These are phyloP conservation scores for Datisca glomerata DNA, from an alignment of 306 rosid species.

Conservation along the genomic window DNA sequence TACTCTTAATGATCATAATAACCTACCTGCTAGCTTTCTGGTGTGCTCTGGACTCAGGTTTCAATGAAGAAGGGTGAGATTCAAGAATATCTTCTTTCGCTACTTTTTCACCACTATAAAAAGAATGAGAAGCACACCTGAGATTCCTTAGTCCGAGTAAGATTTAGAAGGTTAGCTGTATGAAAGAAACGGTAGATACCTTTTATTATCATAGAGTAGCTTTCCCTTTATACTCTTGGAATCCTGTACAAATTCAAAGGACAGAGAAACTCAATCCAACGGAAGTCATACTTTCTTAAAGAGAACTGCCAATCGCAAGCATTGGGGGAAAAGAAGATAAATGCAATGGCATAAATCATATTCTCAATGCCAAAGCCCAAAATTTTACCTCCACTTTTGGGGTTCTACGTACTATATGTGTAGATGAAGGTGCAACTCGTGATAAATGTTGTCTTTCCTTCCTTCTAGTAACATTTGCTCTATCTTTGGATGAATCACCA, in stretches of 20 bases:
- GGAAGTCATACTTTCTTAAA: no score
- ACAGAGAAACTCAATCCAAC: not conserved
- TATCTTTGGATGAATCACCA: conserved; percentile 14
- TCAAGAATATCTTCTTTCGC: no score
- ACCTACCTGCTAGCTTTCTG: conserved; percentile 37
- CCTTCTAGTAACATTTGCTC: conserved; percentile 13
- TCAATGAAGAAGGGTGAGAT: conserved; percentile 19
- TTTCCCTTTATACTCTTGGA: conserved; percentile 25
- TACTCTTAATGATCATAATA: conserved; percentile 6
- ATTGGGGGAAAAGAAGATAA: no score
- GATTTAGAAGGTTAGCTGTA: no score
- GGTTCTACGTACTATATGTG: conserved; percentile 12
- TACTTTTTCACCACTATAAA: no score
- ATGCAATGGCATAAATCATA: conserved; percentile 1
- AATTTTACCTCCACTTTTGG: conserved; percentile 38
- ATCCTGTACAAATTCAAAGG: conserved; percentile 23
- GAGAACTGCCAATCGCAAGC: no score
- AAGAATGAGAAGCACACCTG: no score
- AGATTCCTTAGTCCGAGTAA: no score
- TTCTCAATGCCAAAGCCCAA: conserved; percentile 1
- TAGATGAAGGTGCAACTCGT: conserved; percentile 17
- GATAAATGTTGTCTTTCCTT: conserved; percentile 20
- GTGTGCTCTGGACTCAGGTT: conserved; percentile 26
- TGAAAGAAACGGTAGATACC: conserved; percentile 33
- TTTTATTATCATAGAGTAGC: conserved; percentile 18